Percentiles rank a stretch among this genome's conserved stretches.
phyloP scores from a whole-genome alignment of 768 basidiomycete genomes.

The Pisolithus tinctorius region DNA sequence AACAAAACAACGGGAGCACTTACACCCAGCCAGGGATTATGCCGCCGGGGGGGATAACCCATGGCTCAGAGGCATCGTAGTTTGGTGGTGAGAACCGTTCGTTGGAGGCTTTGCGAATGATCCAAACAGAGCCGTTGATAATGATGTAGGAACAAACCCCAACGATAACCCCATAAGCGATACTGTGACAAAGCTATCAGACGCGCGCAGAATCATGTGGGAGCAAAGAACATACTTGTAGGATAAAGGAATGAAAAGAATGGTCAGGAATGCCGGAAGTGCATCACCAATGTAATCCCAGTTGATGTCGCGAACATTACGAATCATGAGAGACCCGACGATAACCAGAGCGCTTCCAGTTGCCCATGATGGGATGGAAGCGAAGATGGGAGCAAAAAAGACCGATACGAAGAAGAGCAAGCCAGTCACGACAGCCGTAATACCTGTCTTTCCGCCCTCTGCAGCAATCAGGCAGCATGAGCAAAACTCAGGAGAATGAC shows the following conservation, averaged over 20 bases:
- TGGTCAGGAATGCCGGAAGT: conserved; percentile 79
- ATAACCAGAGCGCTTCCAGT: conserved; percentile 82
- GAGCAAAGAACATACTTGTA: conserved; percentile 52
- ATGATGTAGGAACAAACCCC: conserved; percentile 66
- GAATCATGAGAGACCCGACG: conserved; percentile 85
- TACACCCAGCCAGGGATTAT: conserved; percentile 67
- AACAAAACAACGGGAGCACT: conserved; percentile 15
- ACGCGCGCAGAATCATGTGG: neutral
- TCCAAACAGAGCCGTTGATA: conserved; percentile 63
- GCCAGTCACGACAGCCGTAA: conserved; percentile 69
- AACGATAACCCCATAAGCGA: conserved; percentile 84
- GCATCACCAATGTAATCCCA: conserved; percentile 86
- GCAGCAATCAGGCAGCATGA: conserved; percentile 9
- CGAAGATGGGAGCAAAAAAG: conserved; percentile 87
- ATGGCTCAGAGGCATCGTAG: conserved; percentile 58
- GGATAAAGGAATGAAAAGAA: conserved; percentile 72
- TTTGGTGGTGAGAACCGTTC: conserved; percentile 60
- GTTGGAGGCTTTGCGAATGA: conserved; percentile 46
- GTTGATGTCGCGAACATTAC: conserved; percentile 81
- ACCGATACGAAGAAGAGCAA: conserved; percentile 76
- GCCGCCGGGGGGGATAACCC: conserved; percentile 66
- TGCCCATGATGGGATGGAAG: conserved; percentile 81
- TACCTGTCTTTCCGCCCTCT: conserved; percentile 86
- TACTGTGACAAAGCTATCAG: conserved; percentile 37
- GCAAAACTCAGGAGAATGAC: neutral